Percentiles rank a stretch among this genome's conserved stretches.
These are phyloP conservation scores for Xylaria multiplex DNA, from an alignment of 2,329 filamentous ascomycete species.

Conservation along the genomic window DNA sequence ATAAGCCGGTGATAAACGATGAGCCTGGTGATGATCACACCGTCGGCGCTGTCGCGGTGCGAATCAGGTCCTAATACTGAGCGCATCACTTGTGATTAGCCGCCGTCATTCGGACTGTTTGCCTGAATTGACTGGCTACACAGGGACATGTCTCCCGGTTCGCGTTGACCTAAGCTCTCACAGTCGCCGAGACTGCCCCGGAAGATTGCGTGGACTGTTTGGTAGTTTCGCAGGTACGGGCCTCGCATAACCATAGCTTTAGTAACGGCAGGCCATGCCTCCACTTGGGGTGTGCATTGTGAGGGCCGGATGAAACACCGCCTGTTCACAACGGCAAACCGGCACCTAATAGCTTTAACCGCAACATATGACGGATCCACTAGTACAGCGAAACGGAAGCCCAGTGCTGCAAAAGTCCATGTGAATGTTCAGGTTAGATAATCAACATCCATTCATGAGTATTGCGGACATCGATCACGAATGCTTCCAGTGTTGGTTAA, in stretches of 20 bases:
- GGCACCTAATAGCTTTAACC: constrained; percentile 31
- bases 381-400: constrained; percentile 3
- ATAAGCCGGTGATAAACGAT: constrained; percentile 39
- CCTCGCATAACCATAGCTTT: constrained; percentile 19
- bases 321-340: constrained; percentile 32
- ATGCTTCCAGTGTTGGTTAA: constrained; percentile 6
- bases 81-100: constrained; percentile 34
- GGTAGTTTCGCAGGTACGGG: constrained; percentile 9
- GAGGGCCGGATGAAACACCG: constrained; percentile 41
- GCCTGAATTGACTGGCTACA: constrained; percentile 38
- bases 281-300: constrained; percentile 38
- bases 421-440: neutral
- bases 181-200: constrained; percentile 3
- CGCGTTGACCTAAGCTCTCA: constrained; percentile 8
- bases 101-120: constrained; percentile 35
- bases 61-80: constrained; percentile 25
- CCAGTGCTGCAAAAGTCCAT: constrained; percentile 2
- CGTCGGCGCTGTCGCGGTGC: constrained; percentile 29
- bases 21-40: constrained; percentile 43
- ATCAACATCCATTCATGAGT: neutral
- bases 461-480: constrained; percentile 9
- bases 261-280: constrained; percentile 18
- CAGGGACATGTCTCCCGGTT: constrained; percentile 16
- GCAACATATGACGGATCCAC: constrained; percentile 29
- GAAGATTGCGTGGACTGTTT: constrained; percentile 8